These are phyloP conservation scores for Globisporangium uncinulatum DNA, from an alignment of 352 stramenopile genomes.

Conservation along the genomic window DNA sequence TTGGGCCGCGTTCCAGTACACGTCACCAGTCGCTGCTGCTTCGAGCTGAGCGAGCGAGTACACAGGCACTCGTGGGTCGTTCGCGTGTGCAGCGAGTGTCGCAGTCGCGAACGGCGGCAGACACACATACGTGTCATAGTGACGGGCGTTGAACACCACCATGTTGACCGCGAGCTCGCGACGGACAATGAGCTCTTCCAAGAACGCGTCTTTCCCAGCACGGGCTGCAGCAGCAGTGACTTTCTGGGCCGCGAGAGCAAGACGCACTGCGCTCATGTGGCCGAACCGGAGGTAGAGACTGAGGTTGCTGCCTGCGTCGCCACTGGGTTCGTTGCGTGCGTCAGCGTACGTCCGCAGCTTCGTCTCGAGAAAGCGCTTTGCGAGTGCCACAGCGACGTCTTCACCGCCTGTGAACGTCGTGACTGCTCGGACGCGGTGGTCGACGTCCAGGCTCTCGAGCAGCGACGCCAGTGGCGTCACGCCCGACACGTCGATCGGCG, in stretches of 20 bases:
- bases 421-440: slow-evolving; percentile 51
- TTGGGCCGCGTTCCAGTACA: slow-evolving; percentile 98
- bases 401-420: slow-evolving; percentile 70
- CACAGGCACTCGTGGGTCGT: slow-evolving; percentile 82
- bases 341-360: slow-evolving; percentile 67
- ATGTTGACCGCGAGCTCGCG: slow-evolving; percentile 97
- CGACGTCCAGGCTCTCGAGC: slow-evolving; percentile 50
- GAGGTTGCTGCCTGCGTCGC: slow-evolving; percentile 87
- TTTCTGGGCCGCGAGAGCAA: slow-evolving; percentile 55
- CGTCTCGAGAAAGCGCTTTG: slow-evolving; percentile 87
- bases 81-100: slow-evolving; percentile 87
- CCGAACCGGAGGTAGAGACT: slow-evolving; percentile 94
- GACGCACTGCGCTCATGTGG: slow-evolving; percentile 67
- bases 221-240: slow-evolving; percentile 59
- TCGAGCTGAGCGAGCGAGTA: slow-evolving; percentile 93
- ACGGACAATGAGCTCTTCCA: slow-evolving; percentile 97
- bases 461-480: slow-evolving; percentile 26
- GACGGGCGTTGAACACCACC: slow-evolving; percentile 89
- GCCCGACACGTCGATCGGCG: slow-evolving; percentile 32
- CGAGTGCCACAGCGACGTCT: slow-evolving; percentile 41
- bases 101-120: slow-evolving; percentile 90
- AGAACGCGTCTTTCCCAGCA: slow-evolving; percentile 87
- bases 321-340: slow-evolving; percentile 95
- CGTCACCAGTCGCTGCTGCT: slow-evolving; percentile 90
- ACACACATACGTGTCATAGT: slow-evolving; percentile 92